Evolutionary conservation across 2,329 filamentous ascomycete genomes (phyloP).

Genomic region (Aplosporella prunicola): DNA sequence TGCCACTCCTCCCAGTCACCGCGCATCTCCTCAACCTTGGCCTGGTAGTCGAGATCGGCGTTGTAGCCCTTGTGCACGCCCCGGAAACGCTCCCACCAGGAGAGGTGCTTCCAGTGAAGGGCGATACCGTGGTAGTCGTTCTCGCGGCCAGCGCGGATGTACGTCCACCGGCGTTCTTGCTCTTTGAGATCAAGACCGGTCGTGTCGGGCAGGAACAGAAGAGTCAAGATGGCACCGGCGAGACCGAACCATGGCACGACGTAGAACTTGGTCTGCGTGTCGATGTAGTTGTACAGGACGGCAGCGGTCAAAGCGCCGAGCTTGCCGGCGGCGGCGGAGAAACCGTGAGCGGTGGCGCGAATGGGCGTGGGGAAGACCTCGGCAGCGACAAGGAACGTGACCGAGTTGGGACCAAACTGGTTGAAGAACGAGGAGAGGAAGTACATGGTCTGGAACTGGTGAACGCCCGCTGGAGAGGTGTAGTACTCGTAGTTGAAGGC

Average conservation of each 20-base stretch:
- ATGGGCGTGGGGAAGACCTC: conserved; percentile 95
- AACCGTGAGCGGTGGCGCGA: conserved; percentile 86
- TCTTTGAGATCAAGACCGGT: conserved; percentile 95
- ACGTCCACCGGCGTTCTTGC: conserved; percentile 88
- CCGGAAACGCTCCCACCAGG: conserved; percentile 72
- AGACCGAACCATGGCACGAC: conserved; percentile 95
- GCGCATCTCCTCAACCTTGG: conserved; percentile 76
- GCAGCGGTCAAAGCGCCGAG: conserved; percentile 77
- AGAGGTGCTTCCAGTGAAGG: conserved; percentile 80
- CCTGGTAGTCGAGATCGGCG: conserved; percentile 69
- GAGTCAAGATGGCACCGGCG: conserved; percentile 72
- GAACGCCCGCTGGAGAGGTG: conserved; percentile 59
- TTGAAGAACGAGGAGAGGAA: conserved; percentile 98
- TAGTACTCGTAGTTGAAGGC: conserved; percentile 85
- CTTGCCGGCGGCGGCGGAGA: conserved; percentile 88
- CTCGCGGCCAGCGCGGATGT: conserved; percentile 68
- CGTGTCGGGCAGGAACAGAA: conserved; percentile 86
- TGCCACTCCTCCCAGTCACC: conserved; percentile 47
- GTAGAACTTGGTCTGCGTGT: conserved; percentile 73
- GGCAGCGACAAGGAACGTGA: conserved; percentile 91
- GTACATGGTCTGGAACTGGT: conserved; percentile 96
- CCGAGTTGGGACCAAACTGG: conserved; percentile 93
- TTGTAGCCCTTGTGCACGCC: conserved; percentile 77
- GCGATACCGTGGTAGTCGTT: conserved; percentile 88
- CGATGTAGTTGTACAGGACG: conserved; percentile 92